Evolutionary conservation across 768 basidiomycete genomes (phyloP).

Genomic region (Sporobolomyces pararoseus): DNA sequence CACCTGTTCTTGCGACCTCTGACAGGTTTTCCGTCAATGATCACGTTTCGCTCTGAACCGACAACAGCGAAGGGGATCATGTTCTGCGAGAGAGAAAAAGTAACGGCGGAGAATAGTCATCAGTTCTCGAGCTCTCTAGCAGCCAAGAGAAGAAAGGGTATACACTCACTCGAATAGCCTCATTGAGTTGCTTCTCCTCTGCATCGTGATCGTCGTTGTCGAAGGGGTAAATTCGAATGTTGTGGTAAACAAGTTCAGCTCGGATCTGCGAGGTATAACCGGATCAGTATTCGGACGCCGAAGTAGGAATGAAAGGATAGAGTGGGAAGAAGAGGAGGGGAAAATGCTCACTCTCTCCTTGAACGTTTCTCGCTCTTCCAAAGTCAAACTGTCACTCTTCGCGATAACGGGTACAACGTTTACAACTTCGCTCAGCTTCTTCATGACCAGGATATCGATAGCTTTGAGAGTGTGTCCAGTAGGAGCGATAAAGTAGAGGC

Average conservation of each 20-base stretch:
- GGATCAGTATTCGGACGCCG: background rate
- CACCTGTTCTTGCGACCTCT: constrained; percentile 95
- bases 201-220: constrained; percentile 93
- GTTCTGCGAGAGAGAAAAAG: constrained; percentile 55
- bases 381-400: constrained; percentile 88
- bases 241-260: constrained; percentile 83
- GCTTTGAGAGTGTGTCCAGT: constrained; percentile 96
- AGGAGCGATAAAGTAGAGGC: constrained; percentile 96
- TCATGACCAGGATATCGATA: constrained; percentile 97
- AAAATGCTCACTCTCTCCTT: constrained; percentile 69
- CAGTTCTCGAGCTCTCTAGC: background rate
- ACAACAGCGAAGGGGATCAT: constrained; percentile 97
- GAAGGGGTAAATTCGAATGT: constrained; percentile 92
- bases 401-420: constrained; percentile 99
- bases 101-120: no score
- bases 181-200: constrained; percentile 85
- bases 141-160: background rate
- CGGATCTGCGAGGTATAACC: constrained; percentile 62
- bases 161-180: constrained; percentile 71
- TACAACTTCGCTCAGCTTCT: constrained; percentile 96
- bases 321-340: background rate
- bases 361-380: constrained; percentile 87
- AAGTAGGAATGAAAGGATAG: no score
- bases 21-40: constrained; percentile 91
- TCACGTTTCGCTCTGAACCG: constrained; percentile 91